These are phyloP conservation scores for Grigorovia transvaalensis DNA, from an alignment of 805 yeast species.

Conservation along the genomic window DNA sequence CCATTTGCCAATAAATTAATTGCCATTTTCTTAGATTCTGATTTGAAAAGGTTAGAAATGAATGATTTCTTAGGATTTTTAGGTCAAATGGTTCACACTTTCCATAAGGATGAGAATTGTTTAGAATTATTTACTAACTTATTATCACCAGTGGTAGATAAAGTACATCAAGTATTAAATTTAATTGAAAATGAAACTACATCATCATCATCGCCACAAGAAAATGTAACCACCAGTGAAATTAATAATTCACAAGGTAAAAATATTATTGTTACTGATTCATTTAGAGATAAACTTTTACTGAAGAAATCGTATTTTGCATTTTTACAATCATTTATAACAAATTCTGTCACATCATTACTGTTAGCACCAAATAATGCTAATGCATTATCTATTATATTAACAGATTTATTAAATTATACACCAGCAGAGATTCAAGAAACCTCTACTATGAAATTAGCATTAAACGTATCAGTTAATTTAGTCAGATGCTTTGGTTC, in stretches of 20 bases:
- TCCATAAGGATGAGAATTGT: constrained; percentile 53
- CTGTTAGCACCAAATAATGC: constrained; percentile 62
- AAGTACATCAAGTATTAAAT: constrained; percentile 44
- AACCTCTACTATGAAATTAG: constrained; percentile 52
- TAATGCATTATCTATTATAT: constrained; percentile 44
- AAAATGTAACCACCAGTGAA: constrained; percentile 1
- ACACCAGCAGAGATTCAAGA: constrained; percentile 51
- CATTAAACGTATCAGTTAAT: constrained; percentile 59
- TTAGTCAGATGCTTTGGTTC: constrained; percentile 55
- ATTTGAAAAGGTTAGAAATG: constrained; percentile 53
- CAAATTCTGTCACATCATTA: constrained; percentile 71
- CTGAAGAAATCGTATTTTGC: constrained; percentile 63
- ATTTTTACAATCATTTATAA: constrained; percentile 56
- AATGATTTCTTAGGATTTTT: constrained; percentile 75
- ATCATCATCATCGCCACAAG: not conserved
- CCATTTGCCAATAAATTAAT: constrained; percentile 58
- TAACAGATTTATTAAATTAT: constrained; percentile 54
- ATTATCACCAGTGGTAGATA: constrained; percentile 61
- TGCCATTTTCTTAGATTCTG: constrained; percentile 48
- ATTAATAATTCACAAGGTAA: constrained; percentile 8
- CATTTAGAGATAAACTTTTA: constrained; percentile 50
- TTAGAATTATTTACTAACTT: constrained; percentile 66
- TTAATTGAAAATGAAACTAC: constrained; percentile 33
- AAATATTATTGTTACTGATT: constrained; percentile 42
- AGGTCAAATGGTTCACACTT: constrained; percentile 78